A percentile compares a stretch with the other conserved stretches of the same genome.
Conservation (phyloP, 805 yeast genomes). For the Starmerella apis region DNA sequence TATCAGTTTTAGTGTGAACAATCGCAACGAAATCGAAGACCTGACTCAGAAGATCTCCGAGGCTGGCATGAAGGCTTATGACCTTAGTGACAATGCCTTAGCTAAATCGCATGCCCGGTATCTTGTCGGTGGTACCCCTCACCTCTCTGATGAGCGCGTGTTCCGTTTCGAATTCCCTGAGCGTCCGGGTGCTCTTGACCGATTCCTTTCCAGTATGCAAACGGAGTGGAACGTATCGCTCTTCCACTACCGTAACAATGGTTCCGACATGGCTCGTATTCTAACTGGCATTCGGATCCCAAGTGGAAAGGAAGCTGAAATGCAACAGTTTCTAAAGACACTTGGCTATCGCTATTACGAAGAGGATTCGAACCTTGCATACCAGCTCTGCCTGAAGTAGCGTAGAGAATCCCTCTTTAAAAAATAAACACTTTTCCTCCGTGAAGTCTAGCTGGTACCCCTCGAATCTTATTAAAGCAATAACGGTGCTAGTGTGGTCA, state of each 20-base stretch:
- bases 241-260: slow-evolving; percentile 95
- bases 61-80: slow-evolving; percentile 63
- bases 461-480: too few relatives aligned
- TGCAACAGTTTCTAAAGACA: slow-evolving; percentile 55
- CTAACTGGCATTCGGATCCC: slow-evolving; percentile 86
- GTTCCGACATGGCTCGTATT: slow-evolving; percentile 87
- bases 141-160: slow-evolving; percentile 62
- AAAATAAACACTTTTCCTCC: not conserved
- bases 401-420: not conserved
- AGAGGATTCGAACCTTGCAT: slow-evolving; percentile 80
- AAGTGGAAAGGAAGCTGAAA: slow-evolving; percentile 49
- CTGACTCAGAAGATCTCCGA: slow-evolving; percentile 50
- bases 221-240: slow-evolving; percentile 83
- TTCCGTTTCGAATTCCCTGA: slow-evolving; percentile 92
- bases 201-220: slow-evolving; percentile 61
- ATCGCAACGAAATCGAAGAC: slow-evolving; percentile 61
- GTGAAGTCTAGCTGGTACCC: too few relatives aligned
- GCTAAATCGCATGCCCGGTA: slow-evolving; percentile 96
- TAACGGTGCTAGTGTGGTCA: too few relatives aligned
- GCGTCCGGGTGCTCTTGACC: slow-evolving; percentile 85
- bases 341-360: slow-evolving; percentile 70
- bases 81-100: slow-evolving; percentile 83
- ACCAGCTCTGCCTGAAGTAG: slow-evolving; percentile 57
- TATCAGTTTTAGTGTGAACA: slow-evolving; percentile 71
- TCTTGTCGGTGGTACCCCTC: slow-evolving; percentile 82